Conservation (phyloP, 257 asterid genomes). For the Nicotiana obtusifolia region DNA sequence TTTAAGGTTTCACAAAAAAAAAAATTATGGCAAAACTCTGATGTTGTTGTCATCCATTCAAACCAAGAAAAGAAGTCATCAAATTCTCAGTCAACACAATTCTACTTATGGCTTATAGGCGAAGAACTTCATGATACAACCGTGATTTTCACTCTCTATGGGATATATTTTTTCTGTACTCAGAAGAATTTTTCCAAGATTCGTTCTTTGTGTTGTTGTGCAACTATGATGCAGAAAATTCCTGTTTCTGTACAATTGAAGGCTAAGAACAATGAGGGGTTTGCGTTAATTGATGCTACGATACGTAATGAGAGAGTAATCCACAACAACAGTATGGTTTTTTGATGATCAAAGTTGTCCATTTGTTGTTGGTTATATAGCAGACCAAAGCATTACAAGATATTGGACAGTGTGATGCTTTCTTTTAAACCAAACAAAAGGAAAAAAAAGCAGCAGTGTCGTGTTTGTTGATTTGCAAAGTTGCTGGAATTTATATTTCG, state of each 20-base stretch:
- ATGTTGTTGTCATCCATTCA: constrained; percentile 7
- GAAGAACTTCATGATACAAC: constrained; percentile 1
- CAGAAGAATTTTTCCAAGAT: background rate
- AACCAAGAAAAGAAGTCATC: background rate
- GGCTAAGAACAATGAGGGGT: background rate
- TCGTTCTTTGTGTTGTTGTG: background rate
- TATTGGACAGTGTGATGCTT: too few species aligned
- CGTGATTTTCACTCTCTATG: background rate
- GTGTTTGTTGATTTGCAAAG: too few species aligned
- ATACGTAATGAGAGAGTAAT: background rate
- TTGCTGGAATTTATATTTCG: too few species aligned
- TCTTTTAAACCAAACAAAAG: too few species aligned
- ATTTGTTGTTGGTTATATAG: constrained; percentile 3
- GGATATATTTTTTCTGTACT: background rate
- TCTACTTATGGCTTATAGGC: constrained; percentile 3
- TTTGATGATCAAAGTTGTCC: background rate
- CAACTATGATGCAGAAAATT: background rate
- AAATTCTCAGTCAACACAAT: background rate
- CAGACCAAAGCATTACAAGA: too few species aligned
- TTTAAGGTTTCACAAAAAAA: background rate
- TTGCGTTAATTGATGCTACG: background rate
- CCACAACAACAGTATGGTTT: background rate
- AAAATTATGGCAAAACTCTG: background rate
- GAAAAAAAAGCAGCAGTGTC: too few species aligned
- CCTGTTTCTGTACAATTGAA: constrained; percentile 7